Conservation (phyloP, 257 asterid genomes). For the Handroanthus guayacan region DNA sequence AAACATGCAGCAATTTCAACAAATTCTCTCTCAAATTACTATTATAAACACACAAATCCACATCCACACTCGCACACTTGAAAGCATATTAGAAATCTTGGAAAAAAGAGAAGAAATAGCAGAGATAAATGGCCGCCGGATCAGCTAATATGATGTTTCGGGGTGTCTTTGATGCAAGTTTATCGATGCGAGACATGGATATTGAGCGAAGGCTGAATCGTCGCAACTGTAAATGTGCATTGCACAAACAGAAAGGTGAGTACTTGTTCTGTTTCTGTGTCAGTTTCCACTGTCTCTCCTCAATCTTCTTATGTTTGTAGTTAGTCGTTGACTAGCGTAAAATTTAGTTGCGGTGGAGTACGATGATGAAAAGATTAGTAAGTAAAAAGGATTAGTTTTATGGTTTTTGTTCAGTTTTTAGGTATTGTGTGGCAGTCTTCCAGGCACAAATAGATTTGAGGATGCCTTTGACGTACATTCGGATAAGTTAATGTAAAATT, state of each 20-base stretch:
- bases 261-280: conserved; percentile 23
- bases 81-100: neutral
- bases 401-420: neutral
- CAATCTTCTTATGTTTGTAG: neutral
- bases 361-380: neutral
- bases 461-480: conserved; percentile 19
- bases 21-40: neutral
- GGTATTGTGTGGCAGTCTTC: neutral
- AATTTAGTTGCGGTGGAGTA: neutral
- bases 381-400: neutral
- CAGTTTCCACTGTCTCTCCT: conserved; percentile 27
- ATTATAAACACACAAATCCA: neutral
- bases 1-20: conserved; percentile 20
- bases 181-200: conserved; percentile 43
- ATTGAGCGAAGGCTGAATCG: conserved; percentile 55
- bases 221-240: conserved; percentile 45
- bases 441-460: neutral
- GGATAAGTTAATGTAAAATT: conserved; percentile 6
- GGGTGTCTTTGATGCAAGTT: conserved; percentile 44
- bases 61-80: neutral
- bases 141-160: conserved; percentile 43
- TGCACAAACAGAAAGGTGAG: conserved; percentile 38
- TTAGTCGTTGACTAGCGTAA: neutral
- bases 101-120: conserved; percentile 11
- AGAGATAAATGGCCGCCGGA: conserved; percentile 42